phyloP scores from a whole-genome alignment of 257 asterid species.

The Plantago major region DNA sequence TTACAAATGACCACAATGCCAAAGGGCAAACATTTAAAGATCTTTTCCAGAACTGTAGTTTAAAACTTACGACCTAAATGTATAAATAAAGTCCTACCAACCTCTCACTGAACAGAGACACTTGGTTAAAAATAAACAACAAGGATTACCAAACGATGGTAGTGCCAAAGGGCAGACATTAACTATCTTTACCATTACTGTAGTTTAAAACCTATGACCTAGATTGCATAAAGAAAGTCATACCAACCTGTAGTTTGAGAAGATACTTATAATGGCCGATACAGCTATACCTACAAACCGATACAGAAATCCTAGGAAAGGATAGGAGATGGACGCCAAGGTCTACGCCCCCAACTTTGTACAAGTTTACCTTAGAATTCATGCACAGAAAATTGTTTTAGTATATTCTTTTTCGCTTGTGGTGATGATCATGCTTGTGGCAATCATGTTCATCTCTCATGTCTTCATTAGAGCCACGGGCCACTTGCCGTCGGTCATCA shows the following conservation, averaged over 20 bases:
- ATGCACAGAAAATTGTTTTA: slow-evolving; percentile 32
- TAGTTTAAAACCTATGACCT: slow-evolving; percentile 34
- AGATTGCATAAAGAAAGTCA: slow-evolving; percentile 23
- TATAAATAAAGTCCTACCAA: no score
- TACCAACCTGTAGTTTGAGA: slow-evolving; percentile 25
- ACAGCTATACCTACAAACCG: slow-evolving; percentile 33
- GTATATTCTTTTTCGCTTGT: slow-evolving; percentile 36
- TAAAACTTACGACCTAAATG: background rate
- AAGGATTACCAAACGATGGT: slow-evolving; percentile 23
- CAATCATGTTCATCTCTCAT: slow-evolving; percentile 24
- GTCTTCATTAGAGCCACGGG: slow-evolving; percentile 23
- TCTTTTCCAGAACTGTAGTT: no score
- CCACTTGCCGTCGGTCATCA: slow-evolving; percentile 27
- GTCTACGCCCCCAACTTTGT: slow-evolving; percentile 27
- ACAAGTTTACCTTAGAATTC: slow-evolving; percentile 34
- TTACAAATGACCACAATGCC: background rate
- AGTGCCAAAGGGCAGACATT: slow-evolving; percentile 14
- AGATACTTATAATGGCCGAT: slow-evolving; percentile 26
- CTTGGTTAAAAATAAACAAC: background rate
- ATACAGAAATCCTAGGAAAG: slow-evolving; percentile 45
- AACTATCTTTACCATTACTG: slow-evolving; percentile 36
- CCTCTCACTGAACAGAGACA: no score
- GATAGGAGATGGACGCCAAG: slow-evolving; percentile 33
- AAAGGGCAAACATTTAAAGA: background rate
- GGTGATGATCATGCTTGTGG: slow-evolving; percentile 12